Percentiles rank a stretch among this genome's conserved stretches.
Evolutionary conservation across 2,329 filamentous ascomycete species (phyloP).

Genomic region (Epichloe typhina): DNA sequence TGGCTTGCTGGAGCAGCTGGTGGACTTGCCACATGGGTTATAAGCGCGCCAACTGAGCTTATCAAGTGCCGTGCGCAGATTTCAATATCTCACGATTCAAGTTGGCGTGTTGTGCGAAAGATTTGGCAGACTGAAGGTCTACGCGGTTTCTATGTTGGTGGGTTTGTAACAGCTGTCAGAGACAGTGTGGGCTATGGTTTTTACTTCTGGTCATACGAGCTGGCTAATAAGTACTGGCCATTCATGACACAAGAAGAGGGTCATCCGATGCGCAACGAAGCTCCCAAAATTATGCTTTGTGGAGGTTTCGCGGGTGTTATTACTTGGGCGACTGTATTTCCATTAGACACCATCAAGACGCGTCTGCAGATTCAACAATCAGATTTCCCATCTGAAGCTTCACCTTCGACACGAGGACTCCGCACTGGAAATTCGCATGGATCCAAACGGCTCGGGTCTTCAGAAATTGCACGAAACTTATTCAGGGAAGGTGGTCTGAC

Average conservation of each 20-base stretch:
- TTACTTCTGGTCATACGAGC: constrained; percentile 90
- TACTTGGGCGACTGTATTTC: constrained; percentile 85
- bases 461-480: constrained; percentile 50
- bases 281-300: constrained; percentile 59
- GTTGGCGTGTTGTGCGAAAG: constrained; percentile 49
- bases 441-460: constrained; percentile 31
- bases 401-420: background rate
- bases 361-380: constrained; percentile 64
- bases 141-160: constrained; percentile 68
- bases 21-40: constrained; percentile 71
- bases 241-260: too few species aligned
- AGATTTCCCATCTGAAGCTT: constrained; percentile 1
- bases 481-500: constrained; percentile 50
- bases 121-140: constrained; percentile 46
- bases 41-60: constrained; percentile 81
- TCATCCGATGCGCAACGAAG: constrained; percentile 24
- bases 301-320: constrained; percentile 78
- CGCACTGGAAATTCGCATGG: background rate
- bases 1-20: constrained; percentile 72
- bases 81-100: constrained; percentile 33
- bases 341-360: constrained; percentile 85
- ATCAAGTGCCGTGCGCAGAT: constrained; percentile 83
- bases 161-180: constrained; percentile 64
- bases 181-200: constrained; percentile 94
- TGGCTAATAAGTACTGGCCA: constrained; percentile 47